A percentile compares a stretch with the other conserved stretches of the same genome.
phyloP scores from a whole-genome alignment of 2,329 filamentous ascomycete species.

The Cladobotryum mycophilum region DNA sequence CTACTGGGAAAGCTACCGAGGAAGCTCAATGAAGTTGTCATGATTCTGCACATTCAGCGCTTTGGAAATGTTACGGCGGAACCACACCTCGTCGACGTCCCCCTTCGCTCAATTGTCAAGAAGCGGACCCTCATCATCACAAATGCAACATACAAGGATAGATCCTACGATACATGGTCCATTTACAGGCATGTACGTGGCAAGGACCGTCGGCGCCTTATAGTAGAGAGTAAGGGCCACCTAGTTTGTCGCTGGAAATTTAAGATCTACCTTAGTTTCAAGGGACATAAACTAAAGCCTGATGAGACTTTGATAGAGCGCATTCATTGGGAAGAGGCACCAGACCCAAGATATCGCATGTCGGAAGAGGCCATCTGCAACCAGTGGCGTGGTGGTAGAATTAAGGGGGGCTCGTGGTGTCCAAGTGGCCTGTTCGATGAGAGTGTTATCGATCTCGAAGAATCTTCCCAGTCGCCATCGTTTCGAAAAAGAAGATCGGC shows the following conservation, averaged over 20 bases:
- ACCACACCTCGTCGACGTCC: slow-evolving; percentile 35
- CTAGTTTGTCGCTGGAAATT: slow-evolving; percentile 50
- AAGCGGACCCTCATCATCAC: slow-evolving; percentile 45
- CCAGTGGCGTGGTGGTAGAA: slow-evolving; percentile 24
- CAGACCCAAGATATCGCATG: slow-evolving; percentile 22
- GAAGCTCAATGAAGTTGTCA: slow-evolving; percentile 38
- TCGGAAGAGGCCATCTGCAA: slow-evolving; percentile 27
- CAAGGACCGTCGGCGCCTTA: neutral
- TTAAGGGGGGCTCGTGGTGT: slow-evolving; percentile 28
- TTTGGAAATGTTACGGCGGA: slow-evolving; percentile 24
- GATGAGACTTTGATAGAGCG: slow-evolving; percentile 32
- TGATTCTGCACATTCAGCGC: slow-evolving; percentile 32
- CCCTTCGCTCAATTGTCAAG: slow-evolving; percentile 29
- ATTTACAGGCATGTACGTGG: slow-evolving; percentile 16
- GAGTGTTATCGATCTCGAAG: slow-evolving; percentile 20
- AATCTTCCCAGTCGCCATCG: neutral
- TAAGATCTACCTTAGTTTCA: slow-evolving; percentile 20
- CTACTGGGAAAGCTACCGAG: slow-evolving; percentile 31
- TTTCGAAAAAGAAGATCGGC: neutral
- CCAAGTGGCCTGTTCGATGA: slow-evolving; percentile 6
- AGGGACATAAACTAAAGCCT: slow-evolving; percentile 17
- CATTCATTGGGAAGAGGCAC: slow-evolving; percentile 26
- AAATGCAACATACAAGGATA: slow-evolving; percentile 44
- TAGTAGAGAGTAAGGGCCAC: slow-evolving; percentile 17
- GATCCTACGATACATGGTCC: slow-evolving; percentile 19